Conservation (phyloP, 148 eudicot genomes). For the Limonium bicolor region DNA sequence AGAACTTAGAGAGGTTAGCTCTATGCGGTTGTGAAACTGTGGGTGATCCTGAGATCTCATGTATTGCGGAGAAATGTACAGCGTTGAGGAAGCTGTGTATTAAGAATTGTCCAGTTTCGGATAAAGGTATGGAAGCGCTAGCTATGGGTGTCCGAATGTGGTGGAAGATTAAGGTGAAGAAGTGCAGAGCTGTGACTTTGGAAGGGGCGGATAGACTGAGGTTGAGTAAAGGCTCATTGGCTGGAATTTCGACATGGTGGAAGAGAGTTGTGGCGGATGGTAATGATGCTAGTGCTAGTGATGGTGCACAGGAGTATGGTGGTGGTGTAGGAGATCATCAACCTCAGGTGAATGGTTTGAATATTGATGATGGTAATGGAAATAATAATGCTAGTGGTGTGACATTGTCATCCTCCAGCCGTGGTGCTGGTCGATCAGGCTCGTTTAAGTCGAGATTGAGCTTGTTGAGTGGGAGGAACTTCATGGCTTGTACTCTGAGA, state of each 20-base stretch:
- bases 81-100: conserved; percentile 46
- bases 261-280: conserved; percentile 25
- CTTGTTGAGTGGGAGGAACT: conserved; percentile 20
- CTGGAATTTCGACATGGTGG: conserved; percentile 27
- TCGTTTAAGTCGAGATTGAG: conserved; percentile 33
- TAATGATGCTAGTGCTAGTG: conserved; percentile 24
- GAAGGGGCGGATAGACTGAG: conserved; percentile 34
- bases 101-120: conserved; percentile 43
- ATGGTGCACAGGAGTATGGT: conserved; percentile 18
- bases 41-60: conserved; percentile 36
- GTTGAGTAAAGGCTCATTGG: conserved; percentile 22
- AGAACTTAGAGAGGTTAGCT: conserved; percentile 36
- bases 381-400: too few relatives aligned
- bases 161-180: conserved; percentile 50
- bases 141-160: conserved; percentile 43
- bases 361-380: too few relatives aligned
- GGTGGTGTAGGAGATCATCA: conserved; percentile 7
- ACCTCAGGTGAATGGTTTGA: conserved; percentile 9
- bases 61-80: conserved; percentile 37
- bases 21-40: conserved; percentile 48
- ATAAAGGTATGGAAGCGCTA: conserved; percentile 42
- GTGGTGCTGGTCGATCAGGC: conserved; percentile 16
- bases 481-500: conserved; percentile 30
- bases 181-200: conserved; percentile 33
- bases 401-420: conserved; percentile 7